phyloP scores from a whole-genome alignment of 2,329 filamentous ascomycete species.

The Trichoderma simmonsii region DNA sequence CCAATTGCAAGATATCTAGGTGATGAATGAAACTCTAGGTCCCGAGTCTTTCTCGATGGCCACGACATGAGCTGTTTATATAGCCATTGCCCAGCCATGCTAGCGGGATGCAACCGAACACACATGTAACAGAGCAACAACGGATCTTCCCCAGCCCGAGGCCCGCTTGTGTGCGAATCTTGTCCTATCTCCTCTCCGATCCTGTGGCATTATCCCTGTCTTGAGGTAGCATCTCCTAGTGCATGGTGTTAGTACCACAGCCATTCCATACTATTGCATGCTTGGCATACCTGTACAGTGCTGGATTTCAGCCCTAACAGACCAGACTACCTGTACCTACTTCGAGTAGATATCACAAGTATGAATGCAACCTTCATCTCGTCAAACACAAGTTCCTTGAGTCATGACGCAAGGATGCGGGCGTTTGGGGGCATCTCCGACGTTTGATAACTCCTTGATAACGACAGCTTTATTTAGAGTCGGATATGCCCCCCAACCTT shows the following conservation, averaged over 20 bases:
- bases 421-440: neutral
- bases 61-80: neutral
- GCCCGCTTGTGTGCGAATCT: neutral
- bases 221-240: neutral
- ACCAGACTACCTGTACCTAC: neutral
- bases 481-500: neutral
- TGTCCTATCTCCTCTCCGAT: neutral
- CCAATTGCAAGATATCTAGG: neutral
- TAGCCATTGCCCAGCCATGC: neutral
- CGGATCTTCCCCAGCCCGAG: neutral
- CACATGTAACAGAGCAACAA: neutral
- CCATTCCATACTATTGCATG: neutral
- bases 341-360: neutral
- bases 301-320: neutral
- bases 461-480: neutral
- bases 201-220: neutral
- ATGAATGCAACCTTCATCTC: neutral
- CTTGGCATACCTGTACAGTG: neutral
- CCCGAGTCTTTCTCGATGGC: neutral
- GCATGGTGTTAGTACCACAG: neutral
- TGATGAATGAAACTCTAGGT: neutral
- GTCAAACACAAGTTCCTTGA: neutral
- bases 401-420: neutral
- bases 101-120: neutral
- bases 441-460: neutral